Base-by-base conservation (phyloP, 495 filamentous ascomycete genomes). In the Penicillium herquei region DNA sequence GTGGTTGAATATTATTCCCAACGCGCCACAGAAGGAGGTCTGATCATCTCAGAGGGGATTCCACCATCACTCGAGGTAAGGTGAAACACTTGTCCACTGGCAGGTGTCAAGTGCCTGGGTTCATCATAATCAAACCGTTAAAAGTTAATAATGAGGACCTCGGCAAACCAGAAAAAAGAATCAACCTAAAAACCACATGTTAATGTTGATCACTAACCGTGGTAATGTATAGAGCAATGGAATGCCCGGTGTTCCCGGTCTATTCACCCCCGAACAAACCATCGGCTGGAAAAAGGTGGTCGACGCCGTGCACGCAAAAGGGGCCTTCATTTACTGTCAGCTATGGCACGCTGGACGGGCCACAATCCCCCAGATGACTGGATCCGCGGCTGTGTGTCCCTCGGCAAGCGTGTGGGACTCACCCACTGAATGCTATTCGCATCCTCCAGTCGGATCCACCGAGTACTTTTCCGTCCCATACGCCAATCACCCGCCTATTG, bases 21-120 rank as follows among this genome's bases (percentile, higher is more conserved):
- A 54, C 73, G 81, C 8, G 69, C 81, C 2, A 76, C 77, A 7
- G 57, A 73, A 12, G 82, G 82, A 11, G 78, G 79, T 1, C 58
- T 85, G n/a, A 67, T 84, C 35, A 80, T 85, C 37, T 73, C 74
- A 6, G 81, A 84, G 62, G 82, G 76, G 0, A 74, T 78, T n/a
- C 70, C 76, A n/a, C 75, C 78, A 31, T 79, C 72, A n/a, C 58
- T 74, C 1, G 74, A 78, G 66, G 70, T 74, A 69, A 49, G 44
- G 39, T 50, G 9, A 45, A 34, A 46, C 43, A 32, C 6, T 12
- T 32, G 8, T 16, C 39, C 53, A 21, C 13, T 51, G n/a, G 8
- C 7, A 30, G 8, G 37, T 39, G 32, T 16, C 18, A 40, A n/a
- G 9, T 26, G 21, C 21, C 1, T 40, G 26, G 26, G 47, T 44